Evolutionary conservation across 2,329 filamentous ascomycete genomes (phyloP), one percentile per base, ranked within the genome.

Genomic region (Diaporthe batatas): DNA sequence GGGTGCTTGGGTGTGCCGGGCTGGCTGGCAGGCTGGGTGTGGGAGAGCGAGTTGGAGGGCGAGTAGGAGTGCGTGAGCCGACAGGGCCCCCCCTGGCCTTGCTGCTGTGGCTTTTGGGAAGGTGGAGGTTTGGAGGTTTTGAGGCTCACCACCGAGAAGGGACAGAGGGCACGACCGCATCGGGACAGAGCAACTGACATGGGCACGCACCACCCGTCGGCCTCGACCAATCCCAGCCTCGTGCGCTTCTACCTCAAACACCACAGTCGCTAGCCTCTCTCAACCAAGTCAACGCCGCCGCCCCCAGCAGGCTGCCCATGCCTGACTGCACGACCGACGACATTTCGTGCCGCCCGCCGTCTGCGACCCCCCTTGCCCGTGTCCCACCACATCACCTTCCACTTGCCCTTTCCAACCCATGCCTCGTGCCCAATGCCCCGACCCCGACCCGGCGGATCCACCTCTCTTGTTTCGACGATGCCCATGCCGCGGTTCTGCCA

Each of bases 381-480:
- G 57, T 59, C 57, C 57, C 57, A 59, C 58, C 36, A 58, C 54
- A 39, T 58, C 54, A 57, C 54, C n/a, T 57, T n/a, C 12, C 58
- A 25, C 58, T 34, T 29, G 18, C 39, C 16, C 18, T 2, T 64
- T 25, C 39, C 58, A 47, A 47, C 39, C 58, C 58, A 64, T 64
- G 58, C 39, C 58, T 44, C 39, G 12, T 34, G 25, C 59, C 62
- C 44, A 25, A 29, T 34, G 18, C 59, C 62, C 44, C 47, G 32
- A 67, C 62, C 62, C 62, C 62, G 62, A 67, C 44, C 62, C n/a
- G 62, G 62, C 62, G 47, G 62, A 49, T 53, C 62, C 62, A 67
- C 62, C 44, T 67, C 62, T 67, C 47, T 67, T 67, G 62, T 67
- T 67, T 67, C 62, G 62, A 67, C 62, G 62, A 53, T 29, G 62